Percentiles rank a stretch among this genome's conserved stretches.
Evolutionary conservation across 345 rosid genomes (phyloP).

Genomic region (Acer yangbiense): DNA sequence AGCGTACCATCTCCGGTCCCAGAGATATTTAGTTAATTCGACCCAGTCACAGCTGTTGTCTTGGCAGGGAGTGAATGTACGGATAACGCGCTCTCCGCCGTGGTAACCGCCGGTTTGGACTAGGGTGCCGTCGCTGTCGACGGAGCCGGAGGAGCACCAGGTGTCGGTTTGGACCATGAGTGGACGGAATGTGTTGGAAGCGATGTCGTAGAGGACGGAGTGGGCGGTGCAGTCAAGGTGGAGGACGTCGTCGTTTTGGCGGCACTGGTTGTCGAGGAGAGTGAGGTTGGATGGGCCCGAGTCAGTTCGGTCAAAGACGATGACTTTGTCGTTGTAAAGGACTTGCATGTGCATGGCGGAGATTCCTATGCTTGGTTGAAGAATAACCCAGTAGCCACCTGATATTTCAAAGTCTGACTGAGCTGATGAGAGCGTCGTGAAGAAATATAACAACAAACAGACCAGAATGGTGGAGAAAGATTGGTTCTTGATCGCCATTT

Average conservation of each 20-base stretch:
- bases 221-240: slow-evolving; percentile 74
- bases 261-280: slow-evolving; percentile 57
- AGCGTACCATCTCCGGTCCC: slow-evolving; percentile 76
- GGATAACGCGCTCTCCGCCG: slow-evolving; percentile 55
- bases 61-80: slow-evolving; percentile 58
- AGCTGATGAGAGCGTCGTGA: not conserved
- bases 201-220: slow-evolving; percentile 64
- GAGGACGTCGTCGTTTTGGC: slow-evolving; percentile 34
- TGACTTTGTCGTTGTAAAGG: slow-evolving; percentile 58
- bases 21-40: slow-evolving; percentile 42
- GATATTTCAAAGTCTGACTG: slow-evolving; percentile 8
- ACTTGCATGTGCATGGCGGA: slow-evolving; percentile 95
- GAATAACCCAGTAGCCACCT: slow-evolving; percentile 47
- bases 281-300: slow-evolving; percentile 70
- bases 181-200: slow-evolving; percentile 59
- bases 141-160: slow-evolving; percentile 89
- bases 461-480: slow-evolving; percentile 15
- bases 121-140: slow-evolving; percentile 59
- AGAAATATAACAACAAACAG: not conserved
- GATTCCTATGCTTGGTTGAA: slow-evolving; percentile 63
- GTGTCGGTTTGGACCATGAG: slow-evolving; percentile 65
- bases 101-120: slow-evolving; percentile 78
- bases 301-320: slow-evolving; percentile 86
- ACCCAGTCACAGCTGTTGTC: slow-evolving; percentile 60
- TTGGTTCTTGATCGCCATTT: slow-evolving; percentile 40